These are phyloP conservation scores for Sarocladium strictum DNA, from an alignment of 2,329 filamentous ascomycete species.

Conservation along the genomic window DNA sequence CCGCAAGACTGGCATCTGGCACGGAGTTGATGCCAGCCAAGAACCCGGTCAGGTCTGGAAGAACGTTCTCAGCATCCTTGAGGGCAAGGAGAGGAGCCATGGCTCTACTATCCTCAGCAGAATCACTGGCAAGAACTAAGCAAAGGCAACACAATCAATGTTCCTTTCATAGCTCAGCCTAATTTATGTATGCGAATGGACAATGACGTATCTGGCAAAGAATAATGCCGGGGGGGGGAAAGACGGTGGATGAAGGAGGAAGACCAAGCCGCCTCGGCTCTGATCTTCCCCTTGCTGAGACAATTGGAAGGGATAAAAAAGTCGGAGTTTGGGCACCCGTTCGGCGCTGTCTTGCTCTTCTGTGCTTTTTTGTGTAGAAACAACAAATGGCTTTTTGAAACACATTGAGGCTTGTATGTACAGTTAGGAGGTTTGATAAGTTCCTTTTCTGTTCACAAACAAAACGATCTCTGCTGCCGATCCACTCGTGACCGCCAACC, in stretches of 20 bases:
- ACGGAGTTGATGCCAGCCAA: constrained; percentile 90
- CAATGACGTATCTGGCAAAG: background rate
- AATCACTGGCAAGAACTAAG: constrained; percentile 23
- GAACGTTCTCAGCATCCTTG: constrained; percentile 80
- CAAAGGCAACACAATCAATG: constrained; percentile 12
- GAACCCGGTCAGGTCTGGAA: constrained; percentile 95
- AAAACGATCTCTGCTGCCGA: background rate
- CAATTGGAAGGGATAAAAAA: background rate
- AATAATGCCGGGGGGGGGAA: background rate
- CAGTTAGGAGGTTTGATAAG: too few relatives aligned
- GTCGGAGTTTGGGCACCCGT: constrained; percentile 5
- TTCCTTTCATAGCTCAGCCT: background rate
- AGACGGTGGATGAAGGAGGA: background rate
- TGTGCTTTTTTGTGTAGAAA: constrained; percentile 6
- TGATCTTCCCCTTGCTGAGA: background rate
- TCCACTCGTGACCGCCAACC: background rate
- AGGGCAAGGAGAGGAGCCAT: constrained; percentile 43
- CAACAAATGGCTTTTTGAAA: background rate
- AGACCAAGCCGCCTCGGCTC: too few relatives aligned
- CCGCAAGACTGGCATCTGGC: constrained; percentile 96
- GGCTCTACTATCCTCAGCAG: constrained; percentile 35
- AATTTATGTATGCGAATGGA: background rate
- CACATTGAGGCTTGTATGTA: constrained; percentile 8
- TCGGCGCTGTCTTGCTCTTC: background rate
- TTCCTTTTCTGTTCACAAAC: constrained; percentile 3